phyloP scores from a whole-genome alignment of 495 filamentous ascomycete species.

The Neurospora sp. region DNA sequence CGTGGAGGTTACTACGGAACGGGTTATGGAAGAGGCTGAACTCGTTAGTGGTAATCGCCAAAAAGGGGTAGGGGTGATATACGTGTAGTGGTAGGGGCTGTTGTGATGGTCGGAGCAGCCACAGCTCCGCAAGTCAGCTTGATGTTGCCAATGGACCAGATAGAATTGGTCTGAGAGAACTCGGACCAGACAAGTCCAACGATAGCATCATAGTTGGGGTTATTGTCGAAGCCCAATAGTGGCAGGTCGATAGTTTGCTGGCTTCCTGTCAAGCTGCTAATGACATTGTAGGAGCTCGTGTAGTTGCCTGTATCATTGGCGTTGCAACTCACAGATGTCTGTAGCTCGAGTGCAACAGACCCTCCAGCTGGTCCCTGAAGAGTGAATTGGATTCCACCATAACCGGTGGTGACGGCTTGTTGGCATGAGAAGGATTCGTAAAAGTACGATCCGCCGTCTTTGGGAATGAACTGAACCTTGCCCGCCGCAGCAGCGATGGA shows the following conservation, averaged over 20 bases:
- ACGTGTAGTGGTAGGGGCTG: conserved; percentile 9
- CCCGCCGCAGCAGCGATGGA: conserved; percentile 35
- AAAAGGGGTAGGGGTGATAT: neutral
- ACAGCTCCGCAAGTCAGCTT: conserved; percentile 36
- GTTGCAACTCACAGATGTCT: conserved; percentile 37
- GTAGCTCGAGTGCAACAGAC: conserved; percentile 43
- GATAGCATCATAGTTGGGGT: conserved; percentile 43
- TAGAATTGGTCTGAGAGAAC: conserved; percentile 32
- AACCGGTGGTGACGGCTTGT: conserved; percentile 32
- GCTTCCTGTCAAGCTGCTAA: conserved; percentile 40
- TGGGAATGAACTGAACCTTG: conserved; percentile 44
- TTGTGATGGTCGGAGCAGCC: conserved; percentile 5
- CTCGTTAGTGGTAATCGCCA: neutral
- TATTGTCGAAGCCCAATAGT: conserved; percentile 36
- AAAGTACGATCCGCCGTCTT: conserved; percentile 40
- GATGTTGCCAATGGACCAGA: conserved; percentile 45
- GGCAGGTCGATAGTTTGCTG: conserved; percentile 44
- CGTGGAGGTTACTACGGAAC: conserved; percentile 6
- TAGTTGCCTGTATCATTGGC: conserved; percentile 23
- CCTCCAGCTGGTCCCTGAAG: conserved; percentile 44
- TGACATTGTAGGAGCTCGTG: conserved; percentile 34
- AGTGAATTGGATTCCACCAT: conserved; percentile 44
- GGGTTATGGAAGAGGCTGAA: conserved; percentile 6
- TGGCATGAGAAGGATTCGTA: conserved; percentile 47
- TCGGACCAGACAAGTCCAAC: conserved; percentile 41